Base-by-base conservation (phyloP, 2,329 filamentous ascomycete genomes). In the Periconia digitata region DNA sequence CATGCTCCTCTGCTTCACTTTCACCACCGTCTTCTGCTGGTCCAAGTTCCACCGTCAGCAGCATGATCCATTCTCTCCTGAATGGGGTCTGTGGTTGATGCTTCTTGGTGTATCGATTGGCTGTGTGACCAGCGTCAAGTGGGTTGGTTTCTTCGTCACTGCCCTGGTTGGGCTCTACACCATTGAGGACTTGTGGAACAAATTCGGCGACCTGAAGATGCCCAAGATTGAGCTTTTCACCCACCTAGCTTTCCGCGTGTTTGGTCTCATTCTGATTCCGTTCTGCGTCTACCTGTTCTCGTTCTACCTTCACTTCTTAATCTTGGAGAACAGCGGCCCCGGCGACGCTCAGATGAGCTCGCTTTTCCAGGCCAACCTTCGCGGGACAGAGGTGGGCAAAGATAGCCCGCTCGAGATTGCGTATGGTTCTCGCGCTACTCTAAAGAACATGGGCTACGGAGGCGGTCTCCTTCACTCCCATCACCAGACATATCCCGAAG, bases 291-390 rank as follows among this genome's bases (percentile, higher is more conserved):
- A 99, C 77, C 86, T 96, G 75, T 86, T 96, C 70, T 95, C 91
- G 37, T 99, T 99, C 72, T 95, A 89, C 62, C 75, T 96, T 45
- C 94, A 99, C 75, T 99, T 99, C 73, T 81, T 90, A 54, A 90
- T 99, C 54, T 83, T 99, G 49, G 90, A 95, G 72, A 92, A 90
- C 75, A 92, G 87, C 62, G 94, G 94, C 17, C 94, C 95, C 7
- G 94, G 94, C 46, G 94, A 99, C 76, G 94, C 94, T n/a, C 94
- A 99, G 75, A 99, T 99, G 94, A 96, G 92, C 76, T 99, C 94
- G 21, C 84, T 99, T 43, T 99, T 99, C 82, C 94, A 99, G 72
- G 94, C 95, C 40, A 99, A 99, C 69, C 81, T 99, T 32, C 86
- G 85, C 63, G 94, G 94, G 21, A 97, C 92, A 10, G 89, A 95